Evolutionary conservation across 768 basidiomycete species (phyloP).

Genomic region (Pisolithus marmoratus): DNA sequence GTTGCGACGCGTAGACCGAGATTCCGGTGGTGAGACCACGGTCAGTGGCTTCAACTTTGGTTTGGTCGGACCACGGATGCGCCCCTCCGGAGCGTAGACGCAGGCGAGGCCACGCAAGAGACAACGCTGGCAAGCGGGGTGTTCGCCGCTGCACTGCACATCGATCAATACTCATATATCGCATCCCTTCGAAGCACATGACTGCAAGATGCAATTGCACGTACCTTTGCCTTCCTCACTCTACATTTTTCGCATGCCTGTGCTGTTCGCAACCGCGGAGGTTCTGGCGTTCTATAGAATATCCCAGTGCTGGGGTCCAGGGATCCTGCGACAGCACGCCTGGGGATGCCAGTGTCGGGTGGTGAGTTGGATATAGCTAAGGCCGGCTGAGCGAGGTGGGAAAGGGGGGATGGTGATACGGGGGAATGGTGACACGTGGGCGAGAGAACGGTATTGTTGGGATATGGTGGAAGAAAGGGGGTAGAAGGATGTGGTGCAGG

Average conservation of each 20-base stretch:
- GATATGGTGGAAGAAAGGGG: background rate
- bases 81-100: constrained; percentile 62
- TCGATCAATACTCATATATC: background rate
- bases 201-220: constrained; percentile 5
- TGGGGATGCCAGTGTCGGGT: constrained; percentile 8
- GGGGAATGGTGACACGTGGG: background rate
- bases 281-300: constrained; percentile 59
- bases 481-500: background rate
- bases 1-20: background rate
- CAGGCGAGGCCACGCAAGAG: constrained; percentile 50
- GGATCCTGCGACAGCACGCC: constrained; percentile 46
- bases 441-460: background rate
- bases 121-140: constrained; percentile 66
- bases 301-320: constrained; percentile 62
- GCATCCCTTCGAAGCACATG: background rate
- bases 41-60: constrained; percentile 28
- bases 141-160: constrained; percentile 63
- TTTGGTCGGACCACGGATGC: constrained; percentile 59
- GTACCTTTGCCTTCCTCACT: constrained; percentile 66
- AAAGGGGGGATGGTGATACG: constrained; percentile 1
- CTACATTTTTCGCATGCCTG: constrained; percentile 77
- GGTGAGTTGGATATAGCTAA: background rate
- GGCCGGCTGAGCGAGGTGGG: constrained; percentile 1
- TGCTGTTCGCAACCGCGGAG: constrained; percentile 60
- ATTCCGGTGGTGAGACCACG: background rate